Conservation (phyloP, 2,329 filamentous ascomycete genomes). For the Tolypocladium tropicale region DNA sequence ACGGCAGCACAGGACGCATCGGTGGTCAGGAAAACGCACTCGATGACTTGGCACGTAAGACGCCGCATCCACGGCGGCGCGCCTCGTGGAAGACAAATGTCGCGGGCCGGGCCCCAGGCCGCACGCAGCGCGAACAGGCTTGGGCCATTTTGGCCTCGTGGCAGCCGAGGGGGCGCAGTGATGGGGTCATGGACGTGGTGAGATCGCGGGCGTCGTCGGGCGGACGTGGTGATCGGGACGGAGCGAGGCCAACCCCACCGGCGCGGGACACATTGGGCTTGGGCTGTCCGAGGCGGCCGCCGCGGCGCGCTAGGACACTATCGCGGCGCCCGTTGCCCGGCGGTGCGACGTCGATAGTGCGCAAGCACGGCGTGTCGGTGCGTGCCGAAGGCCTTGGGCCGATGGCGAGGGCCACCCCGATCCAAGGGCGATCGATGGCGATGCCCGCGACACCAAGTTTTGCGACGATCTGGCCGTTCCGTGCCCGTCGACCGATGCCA, state of each 20-base stretch:
- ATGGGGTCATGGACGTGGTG: not conserved
- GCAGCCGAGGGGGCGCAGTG: not conserved
- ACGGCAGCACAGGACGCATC: not conserved
- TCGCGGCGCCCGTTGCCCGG: not conserved
- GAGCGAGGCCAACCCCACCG: not conserved
- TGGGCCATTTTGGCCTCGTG: not conserved
- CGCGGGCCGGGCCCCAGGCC: not conserved
- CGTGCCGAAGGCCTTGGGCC: not conserved
- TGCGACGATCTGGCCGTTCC: not conserved
- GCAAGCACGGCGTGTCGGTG: not conserved
- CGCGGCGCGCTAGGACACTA: not conserved
- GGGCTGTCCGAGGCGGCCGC: not conserved
- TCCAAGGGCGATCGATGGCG: not conserved
- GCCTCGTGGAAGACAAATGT: not conserved
- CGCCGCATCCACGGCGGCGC: not conserved
- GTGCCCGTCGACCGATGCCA: not conserved
- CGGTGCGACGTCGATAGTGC: not conserved
- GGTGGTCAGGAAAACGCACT: not conserved
- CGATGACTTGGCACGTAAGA: not conserved
- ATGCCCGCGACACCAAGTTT: not conserved
- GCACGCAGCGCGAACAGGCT: not conserved
- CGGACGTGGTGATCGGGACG: constrained; percentile 4
- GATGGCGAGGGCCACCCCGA: not conserved
- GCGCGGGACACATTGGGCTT: too few species aligned
- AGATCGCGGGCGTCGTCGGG: constrained; percentile 4